Percentiles rank a stretch among this genome's conserved stretches.
Conservation (phyloP, 2,329 filamentous ascomycete genomes). For the Allantophomopsis cytisporea region DNA sequence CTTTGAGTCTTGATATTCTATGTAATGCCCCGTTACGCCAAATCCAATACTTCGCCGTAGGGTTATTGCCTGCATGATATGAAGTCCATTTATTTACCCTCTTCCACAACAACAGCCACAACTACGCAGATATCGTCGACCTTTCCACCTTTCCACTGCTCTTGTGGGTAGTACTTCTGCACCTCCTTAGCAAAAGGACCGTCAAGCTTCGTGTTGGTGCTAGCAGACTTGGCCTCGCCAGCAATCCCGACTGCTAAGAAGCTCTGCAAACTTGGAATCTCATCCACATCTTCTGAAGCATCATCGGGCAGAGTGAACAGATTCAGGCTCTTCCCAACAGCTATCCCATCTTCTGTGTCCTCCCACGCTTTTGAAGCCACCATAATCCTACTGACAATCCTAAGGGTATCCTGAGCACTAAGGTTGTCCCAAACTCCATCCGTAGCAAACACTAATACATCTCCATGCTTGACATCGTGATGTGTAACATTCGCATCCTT, state of each 20-base stretch:
- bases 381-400: slow-evolving; percentile 69
- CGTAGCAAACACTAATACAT: slow-evolving; percentile 85
- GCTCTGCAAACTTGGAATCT: slow-evolving; percentile 53
- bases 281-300: slow-evolving; percentile 18
- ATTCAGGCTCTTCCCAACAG: slow-evolving; percentile 45
- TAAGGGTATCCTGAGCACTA: slow-evolving; percentile 77
- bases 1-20: no score
- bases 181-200: slow-evolving; percentile 91
- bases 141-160: slow-evolving; percentile 85
- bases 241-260: slow-evolving; percentile 69
- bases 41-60: no score
- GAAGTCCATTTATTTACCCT: slow-evolving; percentile 18
- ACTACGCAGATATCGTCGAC: slow-evolving; percentile 91
- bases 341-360: slow-evolving; percentile 44
- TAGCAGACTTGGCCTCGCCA: slow-evolving; percentile 71
- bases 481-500: slow-evolving; percentile 70
- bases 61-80: no score
- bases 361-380: slow-evolving; percentile 61
- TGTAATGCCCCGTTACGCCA: no score
- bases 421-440: slow-evolving; percentile 96
- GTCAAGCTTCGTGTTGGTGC: slow-evolving; percentile 67
- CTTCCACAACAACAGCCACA: slow-evolving; percentile 63
- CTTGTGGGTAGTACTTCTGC: slow-evolving; percentile 71
- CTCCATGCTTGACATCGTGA: slow-evolving; percentile 71
- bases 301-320: slow-evolving; percentile 35